Evolutionary conservation across 768 basidiomycete species (phyloP).

Genomic region (Pisolithus albus): DNA sequence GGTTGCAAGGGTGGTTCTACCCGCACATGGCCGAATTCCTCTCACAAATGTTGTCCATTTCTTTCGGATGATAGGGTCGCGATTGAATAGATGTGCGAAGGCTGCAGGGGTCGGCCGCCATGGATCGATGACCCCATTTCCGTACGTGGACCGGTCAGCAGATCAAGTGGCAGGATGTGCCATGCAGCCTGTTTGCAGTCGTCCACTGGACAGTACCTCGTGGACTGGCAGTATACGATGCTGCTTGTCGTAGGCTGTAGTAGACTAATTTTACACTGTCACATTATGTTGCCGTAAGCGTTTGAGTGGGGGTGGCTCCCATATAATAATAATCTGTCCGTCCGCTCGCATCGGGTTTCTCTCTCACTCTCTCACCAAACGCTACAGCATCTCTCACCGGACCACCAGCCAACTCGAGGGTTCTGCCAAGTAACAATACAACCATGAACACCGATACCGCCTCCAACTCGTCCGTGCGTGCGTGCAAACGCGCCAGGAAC

Average conservation of each 20-base stretch:
- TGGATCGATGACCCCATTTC: not conserved
- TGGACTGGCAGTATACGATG: not conserved
- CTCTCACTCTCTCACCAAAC: constrained; percentile 15
- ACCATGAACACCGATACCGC: constrained; percentile 5
- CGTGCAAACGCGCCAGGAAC: constrained; percentile 44
- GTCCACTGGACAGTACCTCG: not conserved
- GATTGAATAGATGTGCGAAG: not conserved
- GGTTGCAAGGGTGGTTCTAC: too few species aligned
- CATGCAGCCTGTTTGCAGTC: constrained; percentile 1
- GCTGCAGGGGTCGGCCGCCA: not conserved
- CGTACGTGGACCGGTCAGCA: not conserved
- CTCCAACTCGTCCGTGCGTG: constrained; percentile 23
- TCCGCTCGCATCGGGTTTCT: constrained; percentile 13
- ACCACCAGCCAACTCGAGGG: not conserved
- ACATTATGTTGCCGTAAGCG: constrained; percentile 10
- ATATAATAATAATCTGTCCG: constrained; percentile 3
- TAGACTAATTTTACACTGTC: not conserved
- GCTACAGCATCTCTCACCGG: constrained; percentile 16
- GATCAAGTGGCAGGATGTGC: not conserved
- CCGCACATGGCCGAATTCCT: too few species aligned
- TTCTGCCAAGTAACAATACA: not conserved
- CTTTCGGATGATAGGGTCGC: too few species aligned
- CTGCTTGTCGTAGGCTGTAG: not conserved
- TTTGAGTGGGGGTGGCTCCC: constrained; percentile 5
- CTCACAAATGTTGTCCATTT: too few species aligned